These are phyloP conservation scores for Penicillium sp. DNA, from an alignment of 2,329 filamentous ascomycete genomes.

Conservation along the genomic window DNA sequence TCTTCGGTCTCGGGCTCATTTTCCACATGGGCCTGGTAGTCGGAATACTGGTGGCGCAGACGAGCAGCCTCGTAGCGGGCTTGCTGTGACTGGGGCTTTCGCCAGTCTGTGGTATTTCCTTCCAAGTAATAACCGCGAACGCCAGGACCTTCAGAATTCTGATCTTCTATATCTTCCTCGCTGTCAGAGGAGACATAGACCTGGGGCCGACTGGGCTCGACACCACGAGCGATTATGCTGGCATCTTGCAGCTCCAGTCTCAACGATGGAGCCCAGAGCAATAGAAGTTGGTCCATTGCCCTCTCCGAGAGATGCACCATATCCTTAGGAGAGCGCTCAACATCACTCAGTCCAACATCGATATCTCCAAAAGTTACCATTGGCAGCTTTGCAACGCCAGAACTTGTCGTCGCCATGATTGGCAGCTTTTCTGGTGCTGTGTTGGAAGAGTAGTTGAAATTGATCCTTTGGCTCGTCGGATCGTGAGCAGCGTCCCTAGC, in stretches of 20 bases:
- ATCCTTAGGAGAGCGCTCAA: slow-evolving; percentile 38
- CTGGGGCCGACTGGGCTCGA: slow-evolving; percentile 3
- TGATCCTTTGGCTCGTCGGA: slow-evolving; percentile 19
- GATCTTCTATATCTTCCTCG: slow-evolving; percentile 19
- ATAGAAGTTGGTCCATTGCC: slow-evolving; percentile 35
- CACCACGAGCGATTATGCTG: neutral
- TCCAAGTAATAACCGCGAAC: slow-evolving; percentile 36
- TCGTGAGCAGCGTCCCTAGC: slow-evolving; percentile 27
- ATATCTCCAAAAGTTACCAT: slow-evolving; percentile 34
- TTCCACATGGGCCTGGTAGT: slow-evolving; percentile 38
- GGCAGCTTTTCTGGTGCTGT: slow-evolving; percentile 14
- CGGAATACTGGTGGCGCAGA: slow-evolving; percentile 32
- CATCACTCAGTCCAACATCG: slow-evolving; percentile 32
- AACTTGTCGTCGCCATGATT: slow-evolving; percentile 14
- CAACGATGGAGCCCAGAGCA: slow-evolving; percentile 24
- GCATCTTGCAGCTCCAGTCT: slow-evolving; percentile 20
- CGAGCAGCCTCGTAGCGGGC: slow-evolving; percentile 34
- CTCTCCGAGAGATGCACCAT: slow-evolving; percentile 40
- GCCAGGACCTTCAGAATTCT: slow-evolving; percentile 24
- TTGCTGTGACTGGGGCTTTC: slow-evolving; percentile 38
- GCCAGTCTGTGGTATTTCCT: slow-evolving; percentile 37
- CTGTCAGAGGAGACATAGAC: slow-evolving; percentile 25
- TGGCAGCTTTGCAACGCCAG: slow-evolving; percentile 27
- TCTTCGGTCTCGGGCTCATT: slow-evolving; percentile 32
- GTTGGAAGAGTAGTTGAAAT: slow-evolving; percentile 14